Conservation (phyloP, 2,329 filamentous ascomycete genomes). For the Lachnellula subtilissima region DNA sequence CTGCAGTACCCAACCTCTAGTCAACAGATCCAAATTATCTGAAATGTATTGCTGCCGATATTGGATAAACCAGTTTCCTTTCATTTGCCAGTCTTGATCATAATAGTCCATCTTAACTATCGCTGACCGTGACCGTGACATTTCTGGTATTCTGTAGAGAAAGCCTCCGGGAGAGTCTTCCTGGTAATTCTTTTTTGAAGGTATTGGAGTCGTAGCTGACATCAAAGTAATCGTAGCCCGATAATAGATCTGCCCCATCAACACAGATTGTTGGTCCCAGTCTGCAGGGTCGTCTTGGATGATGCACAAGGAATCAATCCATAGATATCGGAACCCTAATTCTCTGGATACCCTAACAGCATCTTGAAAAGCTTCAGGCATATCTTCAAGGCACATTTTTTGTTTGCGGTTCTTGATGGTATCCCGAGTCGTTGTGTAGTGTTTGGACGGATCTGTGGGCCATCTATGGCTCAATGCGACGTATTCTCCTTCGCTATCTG, state of each 20-base stretch:
- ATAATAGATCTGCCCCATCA: neutral
- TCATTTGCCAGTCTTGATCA: neutral
- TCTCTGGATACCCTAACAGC: conserved; percentile 5
- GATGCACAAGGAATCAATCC: conserved; percentile 16
- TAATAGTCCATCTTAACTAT: neutral
- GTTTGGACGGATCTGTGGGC: neutral
- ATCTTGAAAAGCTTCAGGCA: conserved; percentile 8
- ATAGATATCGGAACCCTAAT: conserved; percentile 8
- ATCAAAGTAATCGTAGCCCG: neutral
- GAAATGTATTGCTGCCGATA: neutral
- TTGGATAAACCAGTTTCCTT: neutral
- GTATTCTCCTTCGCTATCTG: neutral
- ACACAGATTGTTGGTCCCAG: neutral
- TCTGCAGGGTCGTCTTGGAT: conserved; percentile 5
- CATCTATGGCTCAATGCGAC: neutral
- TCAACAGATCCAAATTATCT: too few relatives aligned
- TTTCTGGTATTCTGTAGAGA: neutral
- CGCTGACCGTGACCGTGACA: neutral
- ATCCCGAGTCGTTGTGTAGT: neutral
- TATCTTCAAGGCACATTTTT: neutral
- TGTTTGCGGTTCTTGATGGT: neutral
- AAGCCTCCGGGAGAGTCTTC: neutral
- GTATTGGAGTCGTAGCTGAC: neutral
- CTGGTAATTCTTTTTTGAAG: neutral
- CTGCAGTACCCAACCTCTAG: too few relatives aligned